Conservation (phyloP, 2,329 filamentous ascomycete species). For the Scedosporium minutisporum region DNA sequence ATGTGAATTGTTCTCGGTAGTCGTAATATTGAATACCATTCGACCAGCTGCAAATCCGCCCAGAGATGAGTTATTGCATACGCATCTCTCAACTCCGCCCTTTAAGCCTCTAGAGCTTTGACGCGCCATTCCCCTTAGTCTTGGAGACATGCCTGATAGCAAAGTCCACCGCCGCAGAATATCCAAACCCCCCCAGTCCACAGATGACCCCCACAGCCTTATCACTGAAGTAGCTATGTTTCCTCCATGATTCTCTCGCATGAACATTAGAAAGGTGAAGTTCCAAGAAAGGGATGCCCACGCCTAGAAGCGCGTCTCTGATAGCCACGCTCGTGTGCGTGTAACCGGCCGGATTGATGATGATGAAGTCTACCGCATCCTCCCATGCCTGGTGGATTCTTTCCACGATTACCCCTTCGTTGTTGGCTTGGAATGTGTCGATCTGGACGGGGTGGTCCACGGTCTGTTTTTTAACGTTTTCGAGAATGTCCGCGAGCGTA, state of each 20-base stretch:
- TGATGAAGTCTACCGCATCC: slow-evolving; percentile 46
- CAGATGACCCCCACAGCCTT: slow-evolving; percentile 67
- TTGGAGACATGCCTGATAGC: slow-evolving; percentile 10
- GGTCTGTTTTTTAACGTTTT: slow-evolving; percentile 38
- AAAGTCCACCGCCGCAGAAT: slow-evolving; percentile 50
- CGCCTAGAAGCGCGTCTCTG: slow-evolving; percentile 61
- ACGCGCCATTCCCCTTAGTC: not conserved
- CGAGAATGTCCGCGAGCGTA: slow-evolving; percentile 54
- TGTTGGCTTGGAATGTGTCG: slow-evolving; percentile 63
- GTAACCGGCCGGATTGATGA: slow-evolving; percentile 68
- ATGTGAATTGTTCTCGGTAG: too few species aligned
- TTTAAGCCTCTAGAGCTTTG: not conserved
- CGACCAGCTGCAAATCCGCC: too few species aligned
- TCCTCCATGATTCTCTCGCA: slow-evolving; percentile 56
- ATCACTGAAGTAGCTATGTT: slow-evolving; percentile 64
- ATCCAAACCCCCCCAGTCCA: slow-evolving; percentile 55
- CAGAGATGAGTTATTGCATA: not conserved
- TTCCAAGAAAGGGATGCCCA: slow-evolving; percentile 66
- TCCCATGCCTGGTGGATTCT: slow-evolving; percentile 57
- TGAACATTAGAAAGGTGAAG: slow-evolving; percentile 71
- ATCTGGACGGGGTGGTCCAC: slow-evolving; percentile 36
- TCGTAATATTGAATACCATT: too few species aligned
- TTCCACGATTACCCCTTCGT: slow-evolving; percentile 66
- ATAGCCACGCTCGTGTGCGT: slow-evolving; percentile 71
- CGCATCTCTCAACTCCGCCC: not conserved